These are phyloP conservation scores for Colletotrichum falcatum DNA, from an alignment of 2,329 filamentous ascomycete species.

Conservation along the genomic window DNA sequence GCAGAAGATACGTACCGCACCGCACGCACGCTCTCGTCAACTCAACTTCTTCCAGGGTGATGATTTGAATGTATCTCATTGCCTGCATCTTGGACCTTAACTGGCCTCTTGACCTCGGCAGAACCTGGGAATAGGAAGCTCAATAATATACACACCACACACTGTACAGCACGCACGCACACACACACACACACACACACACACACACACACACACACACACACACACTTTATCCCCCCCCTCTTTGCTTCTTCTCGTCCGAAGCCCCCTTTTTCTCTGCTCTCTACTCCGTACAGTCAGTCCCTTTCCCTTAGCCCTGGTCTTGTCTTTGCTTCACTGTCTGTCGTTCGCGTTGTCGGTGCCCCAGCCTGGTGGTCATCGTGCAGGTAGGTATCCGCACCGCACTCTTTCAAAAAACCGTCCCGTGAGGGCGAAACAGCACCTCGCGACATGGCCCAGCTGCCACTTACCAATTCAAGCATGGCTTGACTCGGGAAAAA, in stretches of 20 bases:
- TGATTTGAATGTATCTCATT: constrained; percentile 20
- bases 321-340: constrained; percentile 18
- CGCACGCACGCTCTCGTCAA: neutral
- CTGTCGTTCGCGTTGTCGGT: constrained; percentile 10
- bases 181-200: neutral
- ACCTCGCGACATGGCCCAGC: constrained; percentile 33
- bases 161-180: neutral
- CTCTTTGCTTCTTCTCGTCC: constrained; percentile 17
- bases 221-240: neutral
- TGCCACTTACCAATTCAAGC: constrained; percentile 28
- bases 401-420: neutral
- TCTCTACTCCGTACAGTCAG: neutral
- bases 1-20: constrained; percentile 24
- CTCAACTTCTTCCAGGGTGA: neutral
- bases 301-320: constrained; percentile 7
- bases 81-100: constrained; percentile 15
- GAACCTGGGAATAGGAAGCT: constrained; percentile 4
- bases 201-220: neutral
- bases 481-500: constrained; percentile 40
- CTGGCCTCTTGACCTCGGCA: constrained; percentile 17
- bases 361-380: constrained; percentile 16
- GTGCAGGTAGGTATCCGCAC: constrained; percentile 4
- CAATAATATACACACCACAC: neutral
- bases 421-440: constrained; percentile 34
- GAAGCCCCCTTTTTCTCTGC: constrained; percentile 7